These are phyloP conservation scores for Acacia acuminata DNA, from an alignment of 306 rosid genomes.

Conservation along the genomic window DNA sequence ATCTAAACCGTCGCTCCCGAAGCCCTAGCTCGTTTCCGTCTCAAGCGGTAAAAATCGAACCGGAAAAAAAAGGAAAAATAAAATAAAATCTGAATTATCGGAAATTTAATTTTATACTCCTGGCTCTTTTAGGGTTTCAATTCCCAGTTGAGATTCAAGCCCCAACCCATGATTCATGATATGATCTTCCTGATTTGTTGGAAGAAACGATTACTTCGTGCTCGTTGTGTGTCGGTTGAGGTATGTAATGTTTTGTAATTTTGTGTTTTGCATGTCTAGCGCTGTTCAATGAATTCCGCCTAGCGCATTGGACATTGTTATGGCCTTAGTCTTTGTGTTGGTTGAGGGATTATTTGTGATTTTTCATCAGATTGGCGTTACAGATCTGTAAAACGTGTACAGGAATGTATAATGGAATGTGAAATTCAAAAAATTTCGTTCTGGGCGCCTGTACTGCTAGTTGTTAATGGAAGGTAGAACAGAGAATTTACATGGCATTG, in stretches of 20 bases:
- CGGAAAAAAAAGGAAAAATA: not conserved
- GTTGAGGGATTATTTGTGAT: constrained; percentile 29
- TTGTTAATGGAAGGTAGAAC: constrained; percentile 52
- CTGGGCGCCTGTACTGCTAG: constrained; percentile 46
- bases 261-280: constrained; percentile 28
- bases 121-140: constrained; percentile 61
- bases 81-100: constrained; percentile 31
- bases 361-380: constrained; percentile 30
- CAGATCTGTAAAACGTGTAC: constrained; percentile 72
- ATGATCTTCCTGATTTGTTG: constrained; percentile 47
- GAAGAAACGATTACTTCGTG: constrained; percentile 33
- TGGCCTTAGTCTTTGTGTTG: constrained; percentile 37
- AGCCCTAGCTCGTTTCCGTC: constrained; percentile 69
- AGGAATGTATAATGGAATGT: constrained; percentile 69
- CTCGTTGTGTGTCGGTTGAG: constrained; percentile 41
- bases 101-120: constrained; percentile 40
- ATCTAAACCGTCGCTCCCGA: constrained; percentile 46
- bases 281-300: constrained; percentile 17
- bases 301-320: constrained; percentile 44
- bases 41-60: constrained; percentile 41
- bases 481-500: constrained; percentile 65
- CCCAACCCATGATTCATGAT: constrained; percentile 44
- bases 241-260: constrained; percentile 47
- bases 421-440: constrained; percentile 53
- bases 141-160: constrained; percentile 49